Conservation (phyloP, 768 basidiomycete genomes). For the Boletus patriciae region DNA sequence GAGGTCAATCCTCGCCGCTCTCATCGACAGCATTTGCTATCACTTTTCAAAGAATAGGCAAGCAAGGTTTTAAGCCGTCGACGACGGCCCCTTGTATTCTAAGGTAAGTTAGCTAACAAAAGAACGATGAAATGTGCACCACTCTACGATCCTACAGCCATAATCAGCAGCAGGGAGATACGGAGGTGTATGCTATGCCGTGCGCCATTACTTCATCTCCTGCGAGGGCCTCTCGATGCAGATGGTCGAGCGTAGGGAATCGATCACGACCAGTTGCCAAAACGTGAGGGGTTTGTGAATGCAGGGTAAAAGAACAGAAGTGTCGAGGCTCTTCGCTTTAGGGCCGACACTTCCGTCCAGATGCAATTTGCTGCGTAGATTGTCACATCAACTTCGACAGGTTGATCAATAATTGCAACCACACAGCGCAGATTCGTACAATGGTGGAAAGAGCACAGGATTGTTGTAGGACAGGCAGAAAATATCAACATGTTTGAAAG, state of each 20-base stretch:
- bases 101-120: not conserved
- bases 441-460: not conserved
- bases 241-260: constrained; percentile 38
- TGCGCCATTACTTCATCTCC: constrained; percentile 90
- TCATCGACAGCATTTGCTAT: no score
- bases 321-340: constrained; percentile 24
- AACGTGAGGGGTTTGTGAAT: constrained; percentile 43
- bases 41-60: no score
- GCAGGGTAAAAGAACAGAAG: not conserved
- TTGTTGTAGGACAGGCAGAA: not conserved
- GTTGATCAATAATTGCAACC: not conserved
- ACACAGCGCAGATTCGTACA: not conserved
- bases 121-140: constrained; percentile 62
- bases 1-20: no score
- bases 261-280: constrained; percentile 45
- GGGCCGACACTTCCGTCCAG: constrained; percentile 32
- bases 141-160: constrained; percentile 77
- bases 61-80: no score
- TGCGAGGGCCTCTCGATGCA: constrained; percentile 69
- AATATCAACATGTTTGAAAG: not conserved
- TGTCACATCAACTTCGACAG: not conserved
- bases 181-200: constrained; percentile 85
- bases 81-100: no score
- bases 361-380: no score
- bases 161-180: constrained; percentile 71